Conservation (phyloP, 2,329 filamentous ascomycete species). For the Blastomyces parvus region DNA sequence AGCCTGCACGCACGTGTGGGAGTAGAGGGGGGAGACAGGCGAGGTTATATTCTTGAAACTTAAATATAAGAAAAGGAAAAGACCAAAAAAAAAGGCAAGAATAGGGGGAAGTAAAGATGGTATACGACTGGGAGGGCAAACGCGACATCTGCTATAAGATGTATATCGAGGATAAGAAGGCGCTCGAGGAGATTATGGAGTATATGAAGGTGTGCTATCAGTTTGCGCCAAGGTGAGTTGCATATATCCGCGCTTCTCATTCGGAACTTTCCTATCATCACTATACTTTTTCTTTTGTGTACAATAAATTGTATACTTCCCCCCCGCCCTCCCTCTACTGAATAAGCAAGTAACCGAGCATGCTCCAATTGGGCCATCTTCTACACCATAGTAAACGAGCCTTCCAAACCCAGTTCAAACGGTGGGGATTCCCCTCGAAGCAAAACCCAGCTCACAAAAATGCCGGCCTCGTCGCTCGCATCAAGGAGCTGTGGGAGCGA, state of each 20-base stretch:
- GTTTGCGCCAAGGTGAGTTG: constrained; percentile 59
- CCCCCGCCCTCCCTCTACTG: too few relatives aligned
- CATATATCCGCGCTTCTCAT: too few relatives aligned
- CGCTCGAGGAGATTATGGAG: constrained; percentile 64
- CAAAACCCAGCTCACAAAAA: constrained; percentile 64
- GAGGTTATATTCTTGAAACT: not conserved
- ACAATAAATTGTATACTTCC: not conserved
- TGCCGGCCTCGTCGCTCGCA: constrained; percentile 53
- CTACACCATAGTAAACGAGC: constrained; percentile 57
- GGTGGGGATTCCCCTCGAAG: constrained; percentile 70
- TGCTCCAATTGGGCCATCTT: not conserved
- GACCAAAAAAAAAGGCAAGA: not conserved
- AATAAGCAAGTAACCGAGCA: not conserved
- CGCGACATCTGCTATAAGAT: constrained; percentile 57
- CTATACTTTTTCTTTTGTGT: not conserved
- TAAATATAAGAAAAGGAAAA: not conserved
- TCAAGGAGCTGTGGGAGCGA: constrained; percentile 68
- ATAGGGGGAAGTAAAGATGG: constrained; percentile 25
- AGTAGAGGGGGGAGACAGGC: not conserved
- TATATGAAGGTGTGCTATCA: constrained; percentile 56
- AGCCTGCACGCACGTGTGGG: not conserved
- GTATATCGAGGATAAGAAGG: constrained; percentile 66
- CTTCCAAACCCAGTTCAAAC: constrained; percentile 65
- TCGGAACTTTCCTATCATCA: too few relatives aligned
- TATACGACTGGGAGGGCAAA: constrained; percentile 60